Evolutionary conservation across 2,329 filamentous ascomycete species (phyloP).

Genomic region (Aureobasidium melanogenum): DNA sequence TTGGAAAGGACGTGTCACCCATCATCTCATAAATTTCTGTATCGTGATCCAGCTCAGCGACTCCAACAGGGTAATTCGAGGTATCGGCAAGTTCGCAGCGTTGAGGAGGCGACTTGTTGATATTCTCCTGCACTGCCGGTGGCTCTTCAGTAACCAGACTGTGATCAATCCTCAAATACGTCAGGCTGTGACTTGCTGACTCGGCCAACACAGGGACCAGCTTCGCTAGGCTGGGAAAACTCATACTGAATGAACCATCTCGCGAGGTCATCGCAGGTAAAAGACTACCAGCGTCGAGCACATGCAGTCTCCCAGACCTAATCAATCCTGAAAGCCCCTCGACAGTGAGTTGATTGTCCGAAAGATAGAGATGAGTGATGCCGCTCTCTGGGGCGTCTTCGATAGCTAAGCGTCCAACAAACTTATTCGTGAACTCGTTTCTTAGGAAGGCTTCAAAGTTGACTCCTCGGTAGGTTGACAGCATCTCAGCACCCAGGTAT

Average conservation of each 20-base stretch:
- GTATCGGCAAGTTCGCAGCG: slow-evolving; percentile 23
- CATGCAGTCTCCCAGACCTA: slow-evolving; percentile 42
- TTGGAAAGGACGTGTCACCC: slow-evolving; percentile 20
- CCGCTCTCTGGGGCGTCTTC: slow-evolving; percentile 47
- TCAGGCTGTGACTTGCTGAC: slow-evolving; percentile 39
- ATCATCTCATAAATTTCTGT: slow-evolving; percentile 28
- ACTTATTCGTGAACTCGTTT: slow-evolving; percentile 38
- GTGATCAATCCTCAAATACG: slow-evolving; percentile 48
- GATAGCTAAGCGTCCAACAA: slow-evolving; percentile 45
- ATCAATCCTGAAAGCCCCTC: slow-evolving; percentile 48
- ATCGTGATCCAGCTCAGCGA: not conserved
- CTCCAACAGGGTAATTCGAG: slow-evolving; percentile 15
- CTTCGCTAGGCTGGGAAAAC: slow-evolving; percentile 44
- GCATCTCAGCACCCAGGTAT: slow-evolving; percentile 30
- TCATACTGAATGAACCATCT: slow-evolving; percentile 20
- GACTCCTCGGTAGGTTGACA: slow-evolving; percentile 34
- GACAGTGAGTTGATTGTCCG: slow-evolving; percentile 46
- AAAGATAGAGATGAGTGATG: slow-evolving; percentile 52
- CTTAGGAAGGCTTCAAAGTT: slow-evolving; percentile 46
- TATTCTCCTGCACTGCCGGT: slow-evolving; percentile 17
- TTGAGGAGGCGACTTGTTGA: slow-evolving; percentile 17
- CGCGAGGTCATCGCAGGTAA: slow-evolving; percentile 22
- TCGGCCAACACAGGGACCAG: slow-evolving; percentile 43
- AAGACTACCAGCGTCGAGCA: slow-evolving; percentile 47
- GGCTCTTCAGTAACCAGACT: slow-evolving; percentile 42